Conservation (phyloP, 129 eudicot species). For the Helichrysum umbraculigerum region DNA sequence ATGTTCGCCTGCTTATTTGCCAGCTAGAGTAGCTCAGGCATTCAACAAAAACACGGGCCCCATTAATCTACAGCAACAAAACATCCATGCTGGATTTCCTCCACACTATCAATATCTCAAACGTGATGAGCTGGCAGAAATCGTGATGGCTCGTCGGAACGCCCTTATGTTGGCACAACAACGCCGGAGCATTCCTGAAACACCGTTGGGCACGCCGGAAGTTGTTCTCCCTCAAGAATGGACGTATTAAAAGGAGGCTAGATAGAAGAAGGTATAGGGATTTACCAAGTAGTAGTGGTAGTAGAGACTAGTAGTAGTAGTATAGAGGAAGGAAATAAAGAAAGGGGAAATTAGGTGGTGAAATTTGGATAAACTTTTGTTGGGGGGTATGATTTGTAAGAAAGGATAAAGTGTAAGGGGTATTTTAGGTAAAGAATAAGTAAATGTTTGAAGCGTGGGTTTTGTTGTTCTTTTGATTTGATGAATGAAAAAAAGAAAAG, state of each 20-base stretch:
- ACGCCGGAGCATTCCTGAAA: constrained; percentile 38
- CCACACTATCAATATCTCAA: constrained; percentile 22
- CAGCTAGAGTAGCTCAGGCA: constrained; percentile 33
- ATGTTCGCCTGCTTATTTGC: constrained; percentile 37
- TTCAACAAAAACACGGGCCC: constrained; percentile 32
- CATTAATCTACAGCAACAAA: constrained; percentile 14
- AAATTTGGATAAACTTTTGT: constrained; percentile 16
- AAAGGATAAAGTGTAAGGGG: constrained; percentile 21
- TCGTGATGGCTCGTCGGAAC: constrained; percentile 41
- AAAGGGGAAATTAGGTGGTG: constrained; percentile 3
- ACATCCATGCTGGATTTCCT: constrained; percentile 26
- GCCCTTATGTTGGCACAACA: constrained; percentile 31
- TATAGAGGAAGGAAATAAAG: constrained; percentile 2
- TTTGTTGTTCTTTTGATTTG: constrained; percentile 1
- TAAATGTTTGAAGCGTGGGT: constrained; percentile 15
- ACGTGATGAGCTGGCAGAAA: constrained; percentile 21
- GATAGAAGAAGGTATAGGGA: constrained; percentile 20
- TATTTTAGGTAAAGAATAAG: constrained; percentile 19
- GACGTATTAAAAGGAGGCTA: constrained; percentile 53
- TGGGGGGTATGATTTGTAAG: constrained; percentile 3
- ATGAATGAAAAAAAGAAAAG: constrained; percentile 8
- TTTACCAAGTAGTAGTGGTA: constrained; percentile 6
- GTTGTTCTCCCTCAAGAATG: constrained; percentile 71
- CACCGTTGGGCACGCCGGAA: constrained; percentile 28
- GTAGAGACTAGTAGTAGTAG: neutral